phyloP scores from a whole-genome alignment of 2,329 filamentous ascomycete genomes.

The Endothia cerciana region DNA sequence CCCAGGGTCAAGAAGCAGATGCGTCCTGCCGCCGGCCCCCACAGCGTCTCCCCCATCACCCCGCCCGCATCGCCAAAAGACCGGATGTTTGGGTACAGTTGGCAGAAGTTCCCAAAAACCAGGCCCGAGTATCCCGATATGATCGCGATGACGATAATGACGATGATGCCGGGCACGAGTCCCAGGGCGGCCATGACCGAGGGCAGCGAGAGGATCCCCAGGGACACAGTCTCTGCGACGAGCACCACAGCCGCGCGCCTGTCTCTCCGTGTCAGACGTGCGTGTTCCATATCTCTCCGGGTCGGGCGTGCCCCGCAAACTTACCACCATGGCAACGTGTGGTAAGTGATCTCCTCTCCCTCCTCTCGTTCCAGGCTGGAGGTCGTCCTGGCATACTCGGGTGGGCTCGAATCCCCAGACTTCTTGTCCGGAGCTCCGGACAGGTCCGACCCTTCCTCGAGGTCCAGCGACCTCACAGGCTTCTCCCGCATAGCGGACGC shows the following conservation, averaged over 20 bases:
- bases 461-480: conserved; percentile 9
- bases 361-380: conserved; percentile 27
- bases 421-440: conserved; percentile 8
- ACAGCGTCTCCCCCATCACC: conserved; percentile 51
- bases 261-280: background rate
- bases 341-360: conserved; percentile 26
- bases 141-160: conserved; percentile 68
- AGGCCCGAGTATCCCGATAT: conserved; percentile 68
- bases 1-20: conserved; percentile 64
- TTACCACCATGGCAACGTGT: conserved; percentile 28
- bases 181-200: conserved; percentile 74
- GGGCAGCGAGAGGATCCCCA: conserved; percentile 71
- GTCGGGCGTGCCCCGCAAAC: background rate
- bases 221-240: conserved; percentile 50
- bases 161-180: conserved; percentile 71
- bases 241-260: conserved; percentile 51
- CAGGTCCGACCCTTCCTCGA: conserved; percentile 20
- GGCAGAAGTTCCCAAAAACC: conserved; percentile 68
- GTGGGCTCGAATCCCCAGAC: conserved; percentile 10
- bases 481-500: conserved; percentile 17
- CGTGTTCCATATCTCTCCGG: background rate
- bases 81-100: conserved; percentile 69
- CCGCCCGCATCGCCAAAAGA: conserved; percentile 69
- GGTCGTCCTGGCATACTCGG: conserved; percentile 21
- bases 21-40: conserved; percentile 46